Conservation (phyloP, 129 eudicot species). For the Artemisia annua region DNA sequence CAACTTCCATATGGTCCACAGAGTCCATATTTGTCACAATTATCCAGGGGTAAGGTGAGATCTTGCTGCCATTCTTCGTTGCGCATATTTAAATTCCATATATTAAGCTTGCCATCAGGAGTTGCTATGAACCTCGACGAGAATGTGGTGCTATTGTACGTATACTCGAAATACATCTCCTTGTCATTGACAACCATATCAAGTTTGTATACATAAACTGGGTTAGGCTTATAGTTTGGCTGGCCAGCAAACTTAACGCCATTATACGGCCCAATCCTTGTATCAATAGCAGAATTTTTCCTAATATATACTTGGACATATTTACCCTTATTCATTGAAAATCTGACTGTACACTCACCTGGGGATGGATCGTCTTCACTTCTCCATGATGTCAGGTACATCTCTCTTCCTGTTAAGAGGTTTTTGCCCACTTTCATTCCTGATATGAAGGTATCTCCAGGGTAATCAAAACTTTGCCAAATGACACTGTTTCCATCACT, state of each 20-base stretch:
- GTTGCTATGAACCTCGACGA: neutral
- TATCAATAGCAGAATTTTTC: conserved; percentile 14
- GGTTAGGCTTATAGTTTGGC: conserved; percentile 17
- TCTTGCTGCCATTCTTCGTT: conserved; percentile 7
- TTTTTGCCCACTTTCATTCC: conserved; percentile 20
- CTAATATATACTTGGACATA: conserved; percentile 14
- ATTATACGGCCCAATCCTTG: conserved; percentile 24
- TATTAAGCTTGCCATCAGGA: conserved; percentile 20
- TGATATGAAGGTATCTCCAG: conserved; percentile 19
- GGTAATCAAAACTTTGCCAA: conserved; percentile 26
- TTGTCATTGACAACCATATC: conserved; percentile 8
- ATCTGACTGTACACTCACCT: conserved; percentile 18
- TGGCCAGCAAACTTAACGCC: conserved; percentile 9
- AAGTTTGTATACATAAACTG: neutral
- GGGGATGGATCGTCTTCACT: conserved; percentile 28
- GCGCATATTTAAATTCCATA: neutral
- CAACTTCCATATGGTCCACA: conserved; percentile 32
- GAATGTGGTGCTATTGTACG: conserved; percentile 7
- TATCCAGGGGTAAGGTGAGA: conserved; percentile 11
- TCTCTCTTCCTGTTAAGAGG: conserved; percentile 26
- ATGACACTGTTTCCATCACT: conserved; percentile 2
- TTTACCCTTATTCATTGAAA: conserved; percentile 12
- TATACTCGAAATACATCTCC: conserved; percentile 7
- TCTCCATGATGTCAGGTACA: conserved; percentile 19
- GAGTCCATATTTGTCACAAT: conserved; percentile 22